These are phyloP conservation scores for Eragrostis curvula DNA, from an alignment of 176 grass and related monocot species.

Conservation along the genomic window DNA sequence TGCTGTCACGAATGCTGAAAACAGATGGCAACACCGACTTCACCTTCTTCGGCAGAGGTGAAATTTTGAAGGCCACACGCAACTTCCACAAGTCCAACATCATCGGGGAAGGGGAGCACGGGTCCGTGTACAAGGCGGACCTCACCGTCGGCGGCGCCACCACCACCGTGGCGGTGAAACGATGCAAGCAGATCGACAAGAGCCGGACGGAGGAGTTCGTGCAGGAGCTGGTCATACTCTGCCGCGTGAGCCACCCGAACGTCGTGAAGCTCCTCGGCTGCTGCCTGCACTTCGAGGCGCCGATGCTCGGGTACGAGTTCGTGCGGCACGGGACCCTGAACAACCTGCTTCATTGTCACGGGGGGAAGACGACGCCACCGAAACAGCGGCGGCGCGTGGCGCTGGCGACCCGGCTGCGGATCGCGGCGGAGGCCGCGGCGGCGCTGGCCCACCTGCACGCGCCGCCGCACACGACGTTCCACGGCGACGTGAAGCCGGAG, in stretches of 20 bases:
- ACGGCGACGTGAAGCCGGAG: slow-evolving; percentile 47
- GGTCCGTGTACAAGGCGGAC: slow-evolving; percentile 49
- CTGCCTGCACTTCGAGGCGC: slow-evolving; percentile 44
- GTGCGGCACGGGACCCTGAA: slow-evolving; percentile 38
- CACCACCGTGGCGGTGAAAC: slow-evolving; percentile 29
- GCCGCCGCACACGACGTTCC: slow-evolving; percentile 19
- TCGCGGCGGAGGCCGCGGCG: slow-evolving; percentile 17
- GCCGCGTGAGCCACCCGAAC: slow-evolving; percentile 34
- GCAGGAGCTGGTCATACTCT: slow-evolving; percentile 45
- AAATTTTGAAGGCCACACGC: slow-evolving; percentile 40
- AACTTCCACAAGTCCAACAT: slow-evolving; percentile 30
- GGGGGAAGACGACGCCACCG: no score
- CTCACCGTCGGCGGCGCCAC: not conserved
- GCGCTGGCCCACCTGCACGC: slow-evolving; percentile 46
- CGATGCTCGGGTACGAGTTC: slow-evolving; percentile 52
- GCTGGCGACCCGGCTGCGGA: slow-evolving; percentile 27
- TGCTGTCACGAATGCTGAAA: not conserved
- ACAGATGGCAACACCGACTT: slow-evolving; percentile 1
- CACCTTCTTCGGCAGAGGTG: slow-evolving; percentile 25
- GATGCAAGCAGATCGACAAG: slow-evolving; percentile 39
- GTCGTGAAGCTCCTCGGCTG: slow-evolving; percentile 49
- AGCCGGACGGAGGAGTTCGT: slow-evolving; percentile 39
- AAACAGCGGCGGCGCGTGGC: not conserved
- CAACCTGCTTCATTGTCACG: slow-evolving; percentile 22
- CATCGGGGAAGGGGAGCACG: slow-evolving; percentile 49